Percentiles rank a stretch among this genome's conserved stretches.
These are phyloP conservation scores for Pythium biforme DNA, from an alignment of 352 stramenopile genomes.

Conservation along the genomic window DNA sequence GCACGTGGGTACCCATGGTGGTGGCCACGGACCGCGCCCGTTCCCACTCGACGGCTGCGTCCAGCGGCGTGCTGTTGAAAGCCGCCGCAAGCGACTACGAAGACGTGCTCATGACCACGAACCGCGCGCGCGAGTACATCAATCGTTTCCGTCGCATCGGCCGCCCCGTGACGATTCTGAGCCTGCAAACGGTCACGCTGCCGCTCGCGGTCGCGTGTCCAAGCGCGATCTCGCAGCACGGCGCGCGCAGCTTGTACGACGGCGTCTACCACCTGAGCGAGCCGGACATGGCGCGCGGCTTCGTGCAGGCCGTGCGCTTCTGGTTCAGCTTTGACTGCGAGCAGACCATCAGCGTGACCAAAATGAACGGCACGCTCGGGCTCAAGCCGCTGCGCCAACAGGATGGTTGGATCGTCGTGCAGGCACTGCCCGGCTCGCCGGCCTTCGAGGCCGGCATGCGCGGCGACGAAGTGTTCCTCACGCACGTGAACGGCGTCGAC, in stretches of 20 bases:
- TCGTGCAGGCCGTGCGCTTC: constrained; percentile 66
- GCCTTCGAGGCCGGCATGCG: constrained; percentile 76
- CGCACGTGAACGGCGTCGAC: constrained; percentile 76
- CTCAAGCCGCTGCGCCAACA: constrained; percentile 74
- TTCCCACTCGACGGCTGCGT: constrained; percentile 1
- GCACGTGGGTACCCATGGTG: constrained; percentile 68
- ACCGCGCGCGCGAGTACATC: constrained; percentile 62
- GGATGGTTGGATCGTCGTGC: constrained; percentile 74
- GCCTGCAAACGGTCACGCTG: constrained; percentile 61
- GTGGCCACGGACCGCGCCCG: constrained; percentile 43
- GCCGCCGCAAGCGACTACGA: constrained; percentile 44
- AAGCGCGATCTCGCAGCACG: constrained; percentile 63
- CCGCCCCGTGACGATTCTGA: constrained; percentile 62
- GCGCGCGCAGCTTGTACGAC: constrained; percentile 53
- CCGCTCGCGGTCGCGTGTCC: constrained; percentile 62
- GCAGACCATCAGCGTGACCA: constrained; percentile 76
- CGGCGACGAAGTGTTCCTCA: constrained; percentile 72
- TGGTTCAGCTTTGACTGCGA: constrained; percentile 85
- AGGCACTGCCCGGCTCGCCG: constrained; percentile 59
- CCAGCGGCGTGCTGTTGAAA: constrained; percentile 45
- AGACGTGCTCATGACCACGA: constrained; percentile 64
- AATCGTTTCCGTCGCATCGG: constrained; percentile 56
- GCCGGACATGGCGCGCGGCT: constrained; percentile 46
- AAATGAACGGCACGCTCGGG: constrained; percentile 61
- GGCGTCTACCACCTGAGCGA: constrained; percentile 59